Evolutionary conservation across 768 basidiomycete genomes (phyloP), one percentile per base, ranked within the genome.

Genomic region (Amyloporia xantha): DNA sequence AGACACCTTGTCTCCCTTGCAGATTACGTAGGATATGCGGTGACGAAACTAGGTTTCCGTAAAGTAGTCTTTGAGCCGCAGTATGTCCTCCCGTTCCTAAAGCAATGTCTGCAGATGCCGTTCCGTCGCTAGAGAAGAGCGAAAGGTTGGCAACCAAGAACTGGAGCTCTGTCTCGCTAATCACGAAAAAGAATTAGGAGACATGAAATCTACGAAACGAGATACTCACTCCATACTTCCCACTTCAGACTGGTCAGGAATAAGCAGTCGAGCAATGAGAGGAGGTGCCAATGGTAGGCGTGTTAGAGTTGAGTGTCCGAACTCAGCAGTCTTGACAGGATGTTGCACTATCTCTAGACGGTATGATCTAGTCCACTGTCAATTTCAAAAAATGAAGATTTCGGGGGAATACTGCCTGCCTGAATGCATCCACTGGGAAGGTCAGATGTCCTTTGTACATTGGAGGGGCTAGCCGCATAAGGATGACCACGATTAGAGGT

Each of bases 141-240:
- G 88, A 84, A 44, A 93, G 69, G 59, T 91, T 85, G 25, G 90
- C 87, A 54, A 94, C 75, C 38, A 96, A 75, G 66, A 93, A 96
- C 4, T 90, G 90, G 37, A 93, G 71, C 59, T 94, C 92, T 56
- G 78, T 73, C 65, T 91, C 86, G 39, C 92, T 94, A 62, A n/a
- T 47, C 36, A 42, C 33, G 36, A 48, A 15, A 47, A 35, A 50
- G 5, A 24, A 24, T 26, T 47, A 25, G n/a, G 11, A 26, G 17
- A 10, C 13, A 37, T 9, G 35, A 23, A 5, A 47, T 47, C 19
- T 7, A 5, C 10, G 10, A 43, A 12, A 44, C 35, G 51, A 19
- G 20, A 40, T 17, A 81, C 91, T 67, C 71, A 94, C 92, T 89
- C 87, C 54, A 84, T 75, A 48, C 88, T 74, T 36, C 72, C 72